Evolutionary conservation across 2,329 filamentous ascomycete species (phyloP), one percentile per base, ranked within the genome.

Genomic region (Trichoderma sp.): DNA sequence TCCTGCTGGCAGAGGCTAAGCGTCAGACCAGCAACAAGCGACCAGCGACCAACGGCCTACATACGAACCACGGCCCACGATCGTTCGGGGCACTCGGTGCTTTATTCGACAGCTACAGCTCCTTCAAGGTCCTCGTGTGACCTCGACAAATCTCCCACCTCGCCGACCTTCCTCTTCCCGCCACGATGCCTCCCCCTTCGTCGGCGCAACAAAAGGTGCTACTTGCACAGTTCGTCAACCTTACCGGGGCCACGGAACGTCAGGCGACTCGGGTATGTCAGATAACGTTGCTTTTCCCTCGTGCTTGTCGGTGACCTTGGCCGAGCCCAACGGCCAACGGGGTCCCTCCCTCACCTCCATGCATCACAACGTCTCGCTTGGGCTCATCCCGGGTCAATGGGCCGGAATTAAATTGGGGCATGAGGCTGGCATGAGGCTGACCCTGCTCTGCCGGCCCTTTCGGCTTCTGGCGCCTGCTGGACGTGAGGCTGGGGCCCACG

Each of bases 221-320:
- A 74, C 77, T 82, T 72, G 74, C 77, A 64, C 80, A 85, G 76
- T 86, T 87, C 74, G 76, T 82, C 64, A 74, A 78, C 64, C 75
- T 83, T 61, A 86, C 85, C 12, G 84, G 84, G 39, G 80, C 82
- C 17, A 78, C 79, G 17, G 85, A 85, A 67, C 82, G 83, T 72
- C 80, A 78, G 39, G 85, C 85, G 43, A 78, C 80, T 71, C 81
- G 82, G 78, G 85, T 87, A 82, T 75, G 84, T 82, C 58, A 34
- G 39, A 69, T 36, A 69, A 50, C 57, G 67, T 69, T 69, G 67
- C 67, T 50, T 62, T 34, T 39, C 28, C 36, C 36, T 15, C 53
- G 13, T 26, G 17, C 30, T 53, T 53, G 67, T 30, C 26, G 66
- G 39, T 61, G 47, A 15, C 57, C 66, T 50, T 50, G 39, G 67